Conservation (phyloP, 2,329 filamentous ascomycete species). For the Trichoderma arundinaceum region DNA sequence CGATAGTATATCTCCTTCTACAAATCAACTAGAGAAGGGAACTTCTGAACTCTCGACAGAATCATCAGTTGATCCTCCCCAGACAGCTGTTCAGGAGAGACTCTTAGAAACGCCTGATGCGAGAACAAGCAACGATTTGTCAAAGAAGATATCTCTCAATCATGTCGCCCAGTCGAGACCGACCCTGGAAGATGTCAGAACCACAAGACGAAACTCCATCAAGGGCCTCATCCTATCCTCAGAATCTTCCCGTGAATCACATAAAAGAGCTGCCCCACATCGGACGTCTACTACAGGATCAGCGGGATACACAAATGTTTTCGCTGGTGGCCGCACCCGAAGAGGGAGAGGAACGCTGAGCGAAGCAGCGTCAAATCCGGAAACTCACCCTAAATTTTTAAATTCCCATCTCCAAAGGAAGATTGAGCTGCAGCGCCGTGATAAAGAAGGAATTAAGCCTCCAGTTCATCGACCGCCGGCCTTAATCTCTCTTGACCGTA, state of each 20-base stretch:
- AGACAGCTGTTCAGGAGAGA: background rate
- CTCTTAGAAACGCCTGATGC: background rate
- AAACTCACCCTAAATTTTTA: conserved; percentile 50
- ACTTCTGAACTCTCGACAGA: background rate
- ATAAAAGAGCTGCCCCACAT: background rate
- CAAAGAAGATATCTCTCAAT: background rate
- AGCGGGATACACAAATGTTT: conserved; percentile 49
- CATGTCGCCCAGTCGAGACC: background rate
- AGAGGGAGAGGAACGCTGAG: conserved; percentile 47
- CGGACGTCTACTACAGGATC: background rate
- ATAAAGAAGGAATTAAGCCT: conserved; percentile 49
- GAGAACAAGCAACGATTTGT: background rate
- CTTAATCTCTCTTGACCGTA: conserved; percentile 41
- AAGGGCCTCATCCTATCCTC: background rate
- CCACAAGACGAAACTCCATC: background rate
- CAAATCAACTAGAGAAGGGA: background rate
- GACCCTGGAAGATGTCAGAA: background rate
- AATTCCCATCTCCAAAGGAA: conserved; percentile 45
- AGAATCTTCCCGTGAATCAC: background rate
- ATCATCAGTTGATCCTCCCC: background rate
- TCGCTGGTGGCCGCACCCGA: conserved; percentile 49
- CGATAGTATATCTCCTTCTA: background rate
- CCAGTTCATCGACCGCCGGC: conserved; percentile 44
- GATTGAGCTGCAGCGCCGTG: conserved; percentile 51
- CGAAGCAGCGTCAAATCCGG: conserved; percentile 50